These are phyloP conservation scores for Trichoderma erinaceum DNA, from an alignment of 495 filamentous ascomycete species.

Conservation along the genomic window DNA sequence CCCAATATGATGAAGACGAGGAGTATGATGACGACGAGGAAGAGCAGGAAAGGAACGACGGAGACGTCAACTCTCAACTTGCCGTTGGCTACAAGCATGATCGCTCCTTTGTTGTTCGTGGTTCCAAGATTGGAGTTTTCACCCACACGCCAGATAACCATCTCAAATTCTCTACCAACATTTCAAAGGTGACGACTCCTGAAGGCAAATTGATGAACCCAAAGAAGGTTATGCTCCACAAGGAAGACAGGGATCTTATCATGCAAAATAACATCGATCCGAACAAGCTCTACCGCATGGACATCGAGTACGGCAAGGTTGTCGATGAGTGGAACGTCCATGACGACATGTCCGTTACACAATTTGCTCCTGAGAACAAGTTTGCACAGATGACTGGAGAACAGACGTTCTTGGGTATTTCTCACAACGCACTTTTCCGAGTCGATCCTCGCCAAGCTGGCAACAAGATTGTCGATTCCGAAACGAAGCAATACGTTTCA, in stretches of 20 bases:
- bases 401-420: constrained; percentile 89
- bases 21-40: constrained; percentile 78
- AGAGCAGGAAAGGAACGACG: constrained; percentile 54
- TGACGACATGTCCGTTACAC: constrained; percentile 87
- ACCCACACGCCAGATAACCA: constrained; percentile 91
- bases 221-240: constrained; percentile 96
- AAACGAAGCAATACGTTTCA: constrained; percentile 89
- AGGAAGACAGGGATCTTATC: constrained; percentile 87
- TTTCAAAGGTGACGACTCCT: constrained; percentile 90
- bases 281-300: constrained; percentile 94
- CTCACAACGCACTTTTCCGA: constrained; percentile 85
- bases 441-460: constrained; percentile 87
- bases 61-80: constrained; percentile 85
- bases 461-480: constrained; percentile 84
- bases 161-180: constrained; percentile 94
- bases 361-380: constrained; percentile 93
- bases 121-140: constrained; percentile 97
- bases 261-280: constrained; percentile 79
- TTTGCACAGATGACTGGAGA: constrained; percentile 96
- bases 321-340: constrained; percentile 99
- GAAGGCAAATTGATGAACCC: constrained; percentile 79
- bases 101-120: constrained; percentile 91
- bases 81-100: constrained; percentile 99
- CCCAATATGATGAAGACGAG: constrained; percentile 85
- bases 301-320: constrained; percentile 97